A percentile compares a stretch with the other conserved stretches of the same genome.
phyloP scores from a whole-genome alignment of 768 basidiomycete genomes.

The Symmetrospora coprosmae region DNA sequence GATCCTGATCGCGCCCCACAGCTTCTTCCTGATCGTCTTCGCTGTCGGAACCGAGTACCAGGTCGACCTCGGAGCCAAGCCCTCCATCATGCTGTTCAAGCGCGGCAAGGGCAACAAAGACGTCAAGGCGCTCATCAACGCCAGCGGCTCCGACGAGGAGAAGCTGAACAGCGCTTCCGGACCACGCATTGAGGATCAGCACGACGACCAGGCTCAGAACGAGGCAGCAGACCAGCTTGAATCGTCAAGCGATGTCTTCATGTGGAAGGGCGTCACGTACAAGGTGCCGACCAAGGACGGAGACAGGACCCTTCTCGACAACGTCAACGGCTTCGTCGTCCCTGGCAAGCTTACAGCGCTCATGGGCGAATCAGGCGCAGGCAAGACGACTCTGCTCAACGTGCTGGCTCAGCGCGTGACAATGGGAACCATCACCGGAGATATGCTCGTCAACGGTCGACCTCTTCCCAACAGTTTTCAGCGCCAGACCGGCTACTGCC shows the following conservation, averaged over 20 bases:
- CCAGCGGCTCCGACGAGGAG: background rate
- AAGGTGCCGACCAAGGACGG: slow-evolving; percentile 25
- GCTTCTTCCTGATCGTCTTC: slow-evolving; percentile 34
- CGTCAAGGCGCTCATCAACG: slow-evolving; percentile 30
- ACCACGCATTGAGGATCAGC: background rate
- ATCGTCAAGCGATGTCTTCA: slow-evolving; percentile 31
- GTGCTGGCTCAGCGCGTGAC: slow-evolving; percentile 30
- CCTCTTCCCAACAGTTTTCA: slow-evolving; percentile 39
- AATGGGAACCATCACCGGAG: slow-evolving; percentile 41
- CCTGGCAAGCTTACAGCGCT: slow-evolving; percentile 41
- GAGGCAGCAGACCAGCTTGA: background rate
- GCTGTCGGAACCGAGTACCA: slow-evolving; percentile 34
- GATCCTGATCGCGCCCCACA: slow-evolving; percentile 33
- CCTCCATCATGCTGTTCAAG: slow-evolving; percentile 30
- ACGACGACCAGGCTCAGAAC: background rate
- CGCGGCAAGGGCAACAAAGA: slow-evolving; percentile 34
- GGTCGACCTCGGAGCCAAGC: slow-evolving; percentile 24
- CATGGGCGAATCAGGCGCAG: slow-evolving; percentile 43
- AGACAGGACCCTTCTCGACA: slow-evolving; percentile 26
- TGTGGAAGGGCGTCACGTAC: slow-evolving; percentile 36
- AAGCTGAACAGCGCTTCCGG: background rate
- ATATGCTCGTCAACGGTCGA: slow-evolving; percentile 39
- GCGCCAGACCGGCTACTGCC: slow-evolving; percentile 39
- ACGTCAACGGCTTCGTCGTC: slow-evolving; percentile 40
- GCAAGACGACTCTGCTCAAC: slow-evolving; percentile 38